phyloP scores from a whole-genome alignment of 345 rosid species.

The Pistacia vera region DNA sequence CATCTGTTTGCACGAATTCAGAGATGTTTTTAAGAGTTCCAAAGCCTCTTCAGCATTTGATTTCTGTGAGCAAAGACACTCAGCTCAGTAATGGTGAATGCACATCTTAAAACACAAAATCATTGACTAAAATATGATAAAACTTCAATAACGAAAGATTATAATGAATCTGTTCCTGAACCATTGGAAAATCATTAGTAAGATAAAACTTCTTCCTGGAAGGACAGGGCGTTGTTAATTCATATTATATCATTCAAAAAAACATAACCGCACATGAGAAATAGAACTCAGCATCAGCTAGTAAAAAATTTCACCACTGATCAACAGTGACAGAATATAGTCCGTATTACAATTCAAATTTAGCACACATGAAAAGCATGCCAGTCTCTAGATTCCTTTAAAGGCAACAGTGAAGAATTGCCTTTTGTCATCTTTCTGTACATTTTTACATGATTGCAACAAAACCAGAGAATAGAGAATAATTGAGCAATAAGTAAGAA shows the following conservation, averaged over 20 bases:
- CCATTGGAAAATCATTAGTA: background rate
- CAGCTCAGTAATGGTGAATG: slow-evolving; percentile 17
- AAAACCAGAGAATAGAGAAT: background rate
- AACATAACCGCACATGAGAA: background rate
- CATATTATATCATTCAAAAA: background rate
- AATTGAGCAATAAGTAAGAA: background rate
- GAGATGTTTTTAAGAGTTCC: slow-evolving; percentile 70
- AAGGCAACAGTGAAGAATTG: background rate
- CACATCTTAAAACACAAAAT: background rate
- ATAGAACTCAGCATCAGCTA: background rate
- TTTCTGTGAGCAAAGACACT: slow-evolving; percentile 42
- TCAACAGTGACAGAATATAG: background rate
- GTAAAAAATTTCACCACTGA: background rate
- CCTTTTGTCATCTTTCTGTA: no score
- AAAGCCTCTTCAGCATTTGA: slow-evolving; percentile 67
- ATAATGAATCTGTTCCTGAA: background rate
- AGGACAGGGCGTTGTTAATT: background rate
- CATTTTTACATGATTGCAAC: background rate
- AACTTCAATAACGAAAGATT: background rate
- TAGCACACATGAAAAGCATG: background rate
- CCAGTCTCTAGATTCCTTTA: no score
- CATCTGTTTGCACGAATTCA: slow-evolving; percentile 70
- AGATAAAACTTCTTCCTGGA: background rate
- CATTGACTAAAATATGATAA: slow-evolving; percentile 12
- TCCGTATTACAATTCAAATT: background rate